Evolutionary conservation across 495 filamentous ascomycete species (phyloP), one percentile per base, ranked within the genome.

Genomic region (Neurospora tetrasperma): DNA sequence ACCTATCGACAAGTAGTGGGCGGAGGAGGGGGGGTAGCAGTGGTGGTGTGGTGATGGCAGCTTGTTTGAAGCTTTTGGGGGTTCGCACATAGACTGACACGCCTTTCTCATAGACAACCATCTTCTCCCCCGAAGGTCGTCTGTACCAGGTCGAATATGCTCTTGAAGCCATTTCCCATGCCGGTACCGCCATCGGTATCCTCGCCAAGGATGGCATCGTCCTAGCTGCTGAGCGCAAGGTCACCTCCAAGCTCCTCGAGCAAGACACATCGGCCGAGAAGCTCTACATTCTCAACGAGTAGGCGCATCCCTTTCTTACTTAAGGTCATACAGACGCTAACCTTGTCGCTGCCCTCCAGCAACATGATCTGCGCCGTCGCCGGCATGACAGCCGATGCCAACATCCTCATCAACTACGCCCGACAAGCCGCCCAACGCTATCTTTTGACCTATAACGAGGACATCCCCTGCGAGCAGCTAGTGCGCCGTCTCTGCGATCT

Each of bases 291-390:
- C 86, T 99, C 80, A 99, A 99, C 79, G 96, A 99, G 96, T 99
- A 87, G 90, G 79, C 35, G 40, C 20, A 35, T 62, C 10, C 18
- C 7, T 11, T 44, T 3, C 20, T 11, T 54, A 4, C 41, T 48
- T n/a, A 2, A 46, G 4, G 38, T 38, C 27, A 16, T 12, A 42
- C 41, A 18, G 40, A 11, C 40, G 42, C 44, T 73, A 20, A 74
- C 42, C 68, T 75, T 70, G 69, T 46, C 20, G 69, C 27, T 42
- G 70, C 20, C 27, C 27, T 46, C 7, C 76, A 99, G 96, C 86
- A 99, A 99, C 86, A 98, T 98, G 96, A 98, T 99, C 82, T 98
- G 95, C 86, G 96, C 96, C 72, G 96, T 99, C 71, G 96, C 96
- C 76, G 96, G 96, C 85, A 98, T 98, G 96, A 98, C 94, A 69